Percentiles rank a stretch among this genome's conserved stretches.
phyloP scores from a whole-genome alignment of 352 stramenopile genomes.

The Aphanomyces invadans region DNA sequence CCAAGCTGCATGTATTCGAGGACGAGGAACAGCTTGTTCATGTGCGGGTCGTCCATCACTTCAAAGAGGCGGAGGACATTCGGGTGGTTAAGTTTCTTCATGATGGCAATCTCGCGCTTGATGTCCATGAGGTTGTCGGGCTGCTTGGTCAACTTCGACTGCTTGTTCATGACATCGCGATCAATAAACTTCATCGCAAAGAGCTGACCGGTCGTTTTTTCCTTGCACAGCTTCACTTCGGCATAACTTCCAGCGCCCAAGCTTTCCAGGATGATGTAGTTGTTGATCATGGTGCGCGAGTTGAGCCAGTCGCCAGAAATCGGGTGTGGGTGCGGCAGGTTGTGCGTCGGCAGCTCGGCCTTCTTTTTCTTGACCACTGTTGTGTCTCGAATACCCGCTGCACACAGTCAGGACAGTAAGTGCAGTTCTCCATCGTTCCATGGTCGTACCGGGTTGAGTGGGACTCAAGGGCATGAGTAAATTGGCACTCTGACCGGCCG shows the following conservation, averaged over 20 bases:
- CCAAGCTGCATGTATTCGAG: conserved; percentile 94
- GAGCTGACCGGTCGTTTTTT: conserved; percentile 61
- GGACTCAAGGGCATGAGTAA: background rate
- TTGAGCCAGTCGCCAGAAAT: conserved; percentile 83
- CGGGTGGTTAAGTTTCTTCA: conserved; percentile 95
- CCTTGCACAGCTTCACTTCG: conserved; percentile 86
- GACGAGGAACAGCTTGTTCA: conserved; percentile 93
- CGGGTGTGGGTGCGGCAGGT: conserved; percentile 60
- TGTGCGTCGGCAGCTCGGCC: conserved; percentile 61
- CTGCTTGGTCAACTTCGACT: conserved; percentile 60
- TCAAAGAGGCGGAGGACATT: conserved; percentile 92
- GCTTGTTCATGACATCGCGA: conserved; percentile 80
- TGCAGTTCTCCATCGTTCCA: background rate
- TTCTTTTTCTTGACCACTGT: conserved; percentile 80
- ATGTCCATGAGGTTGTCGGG: conserved; percentile 69
- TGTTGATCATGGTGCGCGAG: conserved; percentile 87
- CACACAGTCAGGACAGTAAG: background rate
- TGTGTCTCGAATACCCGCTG: conserved; percentile 51
- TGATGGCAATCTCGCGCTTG: conserved; percentile 94
- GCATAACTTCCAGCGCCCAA: conserved; percentile 85
- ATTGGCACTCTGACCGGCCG: background rate
- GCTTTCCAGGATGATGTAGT: conserved; percentile 87
- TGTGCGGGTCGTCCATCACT: conserved; percentile 93
- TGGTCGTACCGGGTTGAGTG: background rate
- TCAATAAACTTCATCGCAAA: conserved; percentile 86